Percentiles rank a stretch among this genome's conserved stretches.
These are phyloP conservation scores for Pezicula neosporulosa DNA, from an alignment of 2,329 filamentous ascomycete genomes.

Conservation along the genomic window DNA sequence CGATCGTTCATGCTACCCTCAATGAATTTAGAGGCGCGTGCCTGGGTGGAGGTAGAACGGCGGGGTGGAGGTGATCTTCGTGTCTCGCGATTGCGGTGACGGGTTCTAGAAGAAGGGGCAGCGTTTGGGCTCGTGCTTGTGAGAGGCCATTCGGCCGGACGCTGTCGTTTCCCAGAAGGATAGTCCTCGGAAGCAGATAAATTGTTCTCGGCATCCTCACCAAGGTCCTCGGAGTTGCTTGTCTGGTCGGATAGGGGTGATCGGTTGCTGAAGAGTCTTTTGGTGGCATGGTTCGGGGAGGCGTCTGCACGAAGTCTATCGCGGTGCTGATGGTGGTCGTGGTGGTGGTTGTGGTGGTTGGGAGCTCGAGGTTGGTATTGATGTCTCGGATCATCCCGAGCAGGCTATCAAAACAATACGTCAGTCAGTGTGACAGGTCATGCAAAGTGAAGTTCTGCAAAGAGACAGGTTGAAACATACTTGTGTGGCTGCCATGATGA, in stretches of 20 bases:
- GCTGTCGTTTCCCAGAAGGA: slow-evolving; percentile 37
- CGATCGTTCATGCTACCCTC: slow-evolving; percentile 89
- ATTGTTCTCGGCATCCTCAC: slow-evolving; percentile 19
- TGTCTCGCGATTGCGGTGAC: slow-evolving; percentile 22
- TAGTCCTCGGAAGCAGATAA: slow-evolving; percentile 14
- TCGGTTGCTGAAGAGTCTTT: slow-evolving; percentile 28
- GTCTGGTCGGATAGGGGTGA: slow-evolving; percentile 9
- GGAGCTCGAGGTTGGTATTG: not conserved
- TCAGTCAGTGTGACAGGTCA: not conserved
- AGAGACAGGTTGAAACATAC: not conserved
- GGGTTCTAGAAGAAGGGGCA: slow-evolving; percentile 6
- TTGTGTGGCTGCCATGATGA: not conserved
- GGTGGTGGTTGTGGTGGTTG: not conserved
- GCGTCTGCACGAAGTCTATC: not conserved
- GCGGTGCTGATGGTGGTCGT: not conserved
- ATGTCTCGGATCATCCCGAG: slow-evolving; percentile 11
- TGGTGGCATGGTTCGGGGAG: slow-evolving; percentile 18
- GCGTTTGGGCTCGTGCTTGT: slow-evolving; percentile 6
- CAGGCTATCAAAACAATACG: not conserved
- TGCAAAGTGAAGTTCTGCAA: not conserved
- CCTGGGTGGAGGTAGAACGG: slow-evolving; percentile 29
- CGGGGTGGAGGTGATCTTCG: slow-evolving; percentile 12
- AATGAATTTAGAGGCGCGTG: slow-evolving; percentile 60
- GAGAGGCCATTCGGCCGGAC: slow-evolving; percentile 41
- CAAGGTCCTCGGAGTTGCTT: slow-evolving; percentile 28